Conservation (phyloP, 352 stramenopile genomes). For the Phytopythium montanum region DNA sequence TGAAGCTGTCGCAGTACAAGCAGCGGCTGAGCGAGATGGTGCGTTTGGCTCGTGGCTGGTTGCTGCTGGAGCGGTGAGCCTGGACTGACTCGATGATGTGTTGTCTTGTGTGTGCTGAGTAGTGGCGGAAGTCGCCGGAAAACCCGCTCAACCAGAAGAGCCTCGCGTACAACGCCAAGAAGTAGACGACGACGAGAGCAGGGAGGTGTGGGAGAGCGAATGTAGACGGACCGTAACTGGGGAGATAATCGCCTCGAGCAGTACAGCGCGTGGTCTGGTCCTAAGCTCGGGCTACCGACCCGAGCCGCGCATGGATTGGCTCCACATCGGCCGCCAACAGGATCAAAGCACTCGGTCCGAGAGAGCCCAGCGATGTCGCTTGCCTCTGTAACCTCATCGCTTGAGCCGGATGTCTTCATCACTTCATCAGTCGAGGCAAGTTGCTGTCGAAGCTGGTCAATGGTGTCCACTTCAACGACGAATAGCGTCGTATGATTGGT, state of each 20-base stretch:
- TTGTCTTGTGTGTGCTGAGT: constrained; percentile 13
- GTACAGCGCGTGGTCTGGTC: not conserved
- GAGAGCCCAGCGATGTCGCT: no score
- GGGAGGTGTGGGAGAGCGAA: not conserved
- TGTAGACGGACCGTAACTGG: not conserved
- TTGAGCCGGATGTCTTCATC: no score
- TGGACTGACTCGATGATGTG: not conserved
- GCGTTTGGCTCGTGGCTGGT: constrained; percentile 9
- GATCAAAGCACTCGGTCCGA: no score
- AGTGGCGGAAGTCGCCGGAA: constrained; percentile 76
- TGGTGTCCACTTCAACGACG: not conserved
- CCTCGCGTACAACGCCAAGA: constrained; percentile 76
- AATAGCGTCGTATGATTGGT: not conserved
- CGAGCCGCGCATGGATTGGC: no score
- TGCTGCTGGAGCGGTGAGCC: no score
- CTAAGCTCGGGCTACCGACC: not conserved
- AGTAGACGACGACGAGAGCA: constrained; percentile 20
- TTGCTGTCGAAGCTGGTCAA: no score
- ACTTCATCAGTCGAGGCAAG: no score
- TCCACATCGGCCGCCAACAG: not conserved
- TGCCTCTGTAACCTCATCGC: no score
- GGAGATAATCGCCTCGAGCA: not conserved
- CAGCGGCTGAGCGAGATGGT: constrained; percentile 75
- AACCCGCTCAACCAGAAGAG: constrained; percentile 78
- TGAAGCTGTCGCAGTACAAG: constrained; percentile 86